Conservation (phyloP, 2,329 filamentous ascomycete genomes). For the Trichoderma harzianum region DNA sequence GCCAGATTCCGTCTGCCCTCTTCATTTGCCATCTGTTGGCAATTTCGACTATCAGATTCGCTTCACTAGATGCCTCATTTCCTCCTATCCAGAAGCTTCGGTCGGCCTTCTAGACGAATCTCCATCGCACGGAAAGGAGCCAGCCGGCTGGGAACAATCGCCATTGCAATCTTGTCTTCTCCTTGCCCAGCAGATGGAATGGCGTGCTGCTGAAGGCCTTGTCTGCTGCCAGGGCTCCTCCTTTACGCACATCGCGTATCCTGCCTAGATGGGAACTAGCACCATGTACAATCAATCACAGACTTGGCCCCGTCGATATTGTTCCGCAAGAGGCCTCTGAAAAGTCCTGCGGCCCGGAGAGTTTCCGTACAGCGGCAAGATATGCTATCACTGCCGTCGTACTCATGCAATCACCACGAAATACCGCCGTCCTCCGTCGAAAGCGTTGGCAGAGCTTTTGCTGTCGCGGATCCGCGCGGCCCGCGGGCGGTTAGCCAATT, state of each 20-base stretch:
- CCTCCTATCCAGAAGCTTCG: conserved; percentile 15
- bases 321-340: not conserved
- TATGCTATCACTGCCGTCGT: not conserved
- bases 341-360: not conserved
- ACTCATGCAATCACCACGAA: not conserved
- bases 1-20: not conserved
- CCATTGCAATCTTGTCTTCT: not conserved
- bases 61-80: not conserved
- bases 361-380: not conserved
- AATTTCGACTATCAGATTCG: conserved; percentile 9
- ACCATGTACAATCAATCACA: not conserved
- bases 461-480: conserved; percentile 5
- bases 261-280: not conserved
- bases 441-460: not conserved
- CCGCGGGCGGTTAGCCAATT: not conserved
- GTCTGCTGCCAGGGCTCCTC: not conserved
- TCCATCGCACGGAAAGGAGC: not conserved
- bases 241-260: not conserved
- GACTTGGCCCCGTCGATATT: not conserved
- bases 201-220: not conserved
- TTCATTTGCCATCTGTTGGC: not conserved
- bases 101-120: conserved; percentile 1
- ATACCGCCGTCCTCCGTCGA: not conserved
- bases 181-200: not conserved
- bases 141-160: not conserved